phyloP scores from a whole-genome alignment of 2,329 filamentous ascomycete species.

The Monilinia aucupariae region DNA sequence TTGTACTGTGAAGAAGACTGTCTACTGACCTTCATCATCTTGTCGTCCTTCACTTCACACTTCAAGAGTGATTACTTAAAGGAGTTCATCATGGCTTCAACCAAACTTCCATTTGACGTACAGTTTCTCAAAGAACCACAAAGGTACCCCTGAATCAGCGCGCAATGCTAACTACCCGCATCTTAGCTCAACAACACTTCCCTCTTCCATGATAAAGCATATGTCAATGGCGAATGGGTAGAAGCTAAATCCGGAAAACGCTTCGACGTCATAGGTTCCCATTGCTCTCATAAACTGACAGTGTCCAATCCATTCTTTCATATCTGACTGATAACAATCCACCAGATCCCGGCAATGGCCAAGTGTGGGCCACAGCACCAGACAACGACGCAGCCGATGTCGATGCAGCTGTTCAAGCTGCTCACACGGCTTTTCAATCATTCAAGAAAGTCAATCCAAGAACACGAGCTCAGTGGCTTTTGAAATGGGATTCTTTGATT shows the following conservation, averaged over 20 bases:
- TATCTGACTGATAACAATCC: background rate
- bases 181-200: constrained; percentile 48
- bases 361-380: constrained; percentile 41
- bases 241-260: constrained; percentile 51
- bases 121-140: background rate
- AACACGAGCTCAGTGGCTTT: constrained; percentile 54
- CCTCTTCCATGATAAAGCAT: constrained; percentile 49
- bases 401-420: constrained; percentile 52
- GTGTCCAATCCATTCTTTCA: background rate
- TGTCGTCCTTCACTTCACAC: background rate
- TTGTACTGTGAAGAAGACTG: background rate
- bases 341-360: constrained; percentile 43
- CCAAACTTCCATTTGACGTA: constrained; percentile 28
- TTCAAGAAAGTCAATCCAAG: constrained; percentile 57
- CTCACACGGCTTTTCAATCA: constrained; percentile 54
- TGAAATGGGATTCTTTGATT: constrained; percentile 62
- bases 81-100: background rate
- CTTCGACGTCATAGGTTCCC: constrained; percentile 49
- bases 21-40: background rate
- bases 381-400: constrained; percentile 51
- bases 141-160: background rate
- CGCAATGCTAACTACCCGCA: constrained; percentile 9
- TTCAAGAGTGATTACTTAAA: background rate
- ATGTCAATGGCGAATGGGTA: constrained; percentile 50
- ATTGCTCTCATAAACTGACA: background rate